Evolutionary conservation across 2,329 filamentous ascomycete species (phyloP), one percentile per base, ranked within the genome.

Genomic region (Phaeosphaeria sp.): DNA sequence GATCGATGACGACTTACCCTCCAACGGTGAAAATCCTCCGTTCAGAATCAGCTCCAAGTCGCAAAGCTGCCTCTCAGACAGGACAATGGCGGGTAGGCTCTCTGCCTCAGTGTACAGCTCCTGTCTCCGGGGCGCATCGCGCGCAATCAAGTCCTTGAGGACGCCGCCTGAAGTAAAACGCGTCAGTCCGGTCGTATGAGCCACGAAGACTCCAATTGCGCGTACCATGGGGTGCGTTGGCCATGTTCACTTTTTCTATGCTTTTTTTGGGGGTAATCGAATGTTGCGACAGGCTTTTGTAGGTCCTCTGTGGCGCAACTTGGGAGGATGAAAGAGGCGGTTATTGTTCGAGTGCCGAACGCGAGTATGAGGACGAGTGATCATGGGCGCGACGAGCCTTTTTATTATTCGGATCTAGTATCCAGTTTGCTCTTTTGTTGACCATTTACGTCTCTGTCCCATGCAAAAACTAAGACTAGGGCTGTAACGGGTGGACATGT

Each of bases 31-130:
- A 84, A 99, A 99, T 66, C 95, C 95, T 77, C 95, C 95, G 80
- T 93, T 98, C 79, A 99, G 89, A 75, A 99, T 93, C 80, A 99
- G 82, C 82, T 99, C 95, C 68, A 99, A 86, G 85, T 99, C 95
- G 82, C 95, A 99, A 49, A 99, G 89, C 82, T 99, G 95, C 74
- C 95, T 89, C 86, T 99, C 95, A 51, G 87, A 91, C 67, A 99
- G 88, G 59, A 90, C 82, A 68, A 99, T 85, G 39, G 94, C 91
- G 39, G 93, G 92, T 46, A 98, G 88, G 30, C 77, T 89, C 84
- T 97, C 93, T 43, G 94, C 91, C 82, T 99, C 95, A 47, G 86
- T 87, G 55, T 84, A 82, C 63, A 99, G 90, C 83, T 97, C 84
- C 64, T 84, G 84, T 67, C 95, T 90, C 75, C 91, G 89, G 68